These are phyloP conservation scores for Bisporella sp. DNA, from an alignment of 2,329 filamentous ascomycete genomes.

Conservation along the genomic window DNA sequence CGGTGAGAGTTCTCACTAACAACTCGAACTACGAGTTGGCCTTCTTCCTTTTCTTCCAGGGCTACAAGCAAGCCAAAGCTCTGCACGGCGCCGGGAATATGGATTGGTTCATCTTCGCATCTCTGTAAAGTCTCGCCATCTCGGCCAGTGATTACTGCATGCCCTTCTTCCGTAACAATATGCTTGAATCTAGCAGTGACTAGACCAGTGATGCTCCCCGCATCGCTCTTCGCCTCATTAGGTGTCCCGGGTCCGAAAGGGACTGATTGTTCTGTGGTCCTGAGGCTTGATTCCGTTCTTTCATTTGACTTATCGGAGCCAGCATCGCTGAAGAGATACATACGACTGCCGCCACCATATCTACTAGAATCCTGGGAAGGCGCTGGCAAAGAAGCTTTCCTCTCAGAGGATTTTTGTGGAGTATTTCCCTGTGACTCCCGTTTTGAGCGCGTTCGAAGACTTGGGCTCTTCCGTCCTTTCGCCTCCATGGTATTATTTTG, in stretches of 20 bases:
- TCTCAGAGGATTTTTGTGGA: background rate
- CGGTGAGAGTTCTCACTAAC: conserved; percentile 75
- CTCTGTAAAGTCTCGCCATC: conserved; percentile 65
- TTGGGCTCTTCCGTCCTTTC: background rate
- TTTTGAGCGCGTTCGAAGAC: background rate
- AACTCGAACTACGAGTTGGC: conserved; percentile 61
- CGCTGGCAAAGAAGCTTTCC: conserved; percentile 2
- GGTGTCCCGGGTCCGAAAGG: background rate
- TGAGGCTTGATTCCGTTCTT: conserved; percentile 1
- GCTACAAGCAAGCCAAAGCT: conserved; percentile 73
- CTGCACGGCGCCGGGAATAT: conserved; percentile 76
- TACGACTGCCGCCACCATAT: conserved; percentile 8
- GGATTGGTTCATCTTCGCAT: conserved; percentile 89
- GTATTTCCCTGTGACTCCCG: background rate
- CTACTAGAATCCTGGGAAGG: conserved; percentile 6
- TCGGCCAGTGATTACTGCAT: conserved; percentile 75
- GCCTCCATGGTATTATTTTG: too few species aligned
- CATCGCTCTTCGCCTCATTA: background rate
- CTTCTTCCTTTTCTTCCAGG: conserved; percentile 62
- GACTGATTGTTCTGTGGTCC: background rate
- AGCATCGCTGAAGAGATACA: conserved; percentile 21
- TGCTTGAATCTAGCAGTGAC: conserved; percentile 74
- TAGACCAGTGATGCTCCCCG: conserved; percentile 24
- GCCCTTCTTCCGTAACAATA: conserved; percentile 66
- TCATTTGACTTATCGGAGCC: conserved; percentile 16